Evolutionary conservation across 2,329 filamentous ascomycete species (phyloP).

Genomic region (Epichloe gansuensis): DNA sequence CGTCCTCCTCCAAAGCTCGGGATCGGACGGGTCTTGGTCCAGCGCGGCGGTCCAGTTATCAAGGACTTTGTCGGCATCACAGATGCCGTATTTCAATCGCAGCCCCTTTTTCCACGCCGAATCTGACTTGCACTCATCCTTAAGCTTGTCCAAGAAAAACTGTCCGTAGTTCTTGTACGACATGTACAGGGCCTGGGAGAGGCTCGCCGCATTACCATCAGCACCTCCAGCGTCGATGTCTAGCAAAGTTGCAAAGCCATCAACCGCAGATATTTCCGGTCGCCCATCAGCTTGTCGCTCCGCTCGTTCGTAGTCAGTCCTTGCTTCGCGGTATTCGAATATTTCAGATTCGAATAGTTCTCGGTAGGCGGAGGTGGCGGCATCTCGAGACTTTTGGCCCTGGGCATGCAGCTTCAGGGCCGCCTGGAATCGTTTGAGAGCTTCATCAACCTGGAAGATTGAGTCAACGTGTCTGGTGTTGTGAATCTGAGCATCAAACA

Average conservation of each 20-base stretch:
- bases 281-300: slow-evolving; percentile 41
- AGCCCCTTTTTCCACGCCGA: slow-evolving; percentile 30
- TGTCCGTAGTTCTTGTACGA: slow-evolving; percentile 94
- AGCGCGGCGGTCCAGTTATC: slow-evolving; percentile 45
- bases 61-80: slow-evolving; percentile 33
- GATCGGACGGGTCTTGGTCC: slow-evolving; percentile 53
- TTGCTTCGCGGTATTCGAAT: slow-evolving; percentile 79
- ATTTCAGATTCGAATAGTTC: slow-evolving; percentile 84
- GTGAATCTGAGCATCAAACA: not conserved
- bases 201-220: slow-evolving; percentile 64
- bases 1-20: slow-evolving; percentile 49
- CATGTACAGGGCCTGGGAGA: slow-evolving; percentile 82
- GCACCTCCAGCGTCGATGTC: slow-evolving; percentile 47
- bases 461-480: not conserved
- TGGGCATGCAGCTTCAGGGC: slow-evolving; percentile 87
- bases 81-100: slow-evolving; percentile 17
- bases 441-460: slow-evolving; percentile 67
- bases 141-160: slow-evolving; percentile 60
- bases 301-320: slow-evolving; percentile 69
- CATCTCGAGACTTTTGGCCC: slow-evolving; percentile 60
- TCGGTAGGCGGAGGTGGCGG: slow-evolving; percentile 71
- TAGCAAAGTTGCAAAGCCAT: slow-evolving; percentile 37
- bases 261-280: slow-evolving; percentile 25
- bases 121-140: slow-evolving; percentile 30
- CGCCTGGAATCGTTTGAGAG: slow-evolving; percentile 83